Evolutionary conservation across 2,329 filamentous ascomycete genomes (phyloP), one percentile per base, ranked within the genome.

Genomic region (Dothiorella sarmentorum): DNA sequence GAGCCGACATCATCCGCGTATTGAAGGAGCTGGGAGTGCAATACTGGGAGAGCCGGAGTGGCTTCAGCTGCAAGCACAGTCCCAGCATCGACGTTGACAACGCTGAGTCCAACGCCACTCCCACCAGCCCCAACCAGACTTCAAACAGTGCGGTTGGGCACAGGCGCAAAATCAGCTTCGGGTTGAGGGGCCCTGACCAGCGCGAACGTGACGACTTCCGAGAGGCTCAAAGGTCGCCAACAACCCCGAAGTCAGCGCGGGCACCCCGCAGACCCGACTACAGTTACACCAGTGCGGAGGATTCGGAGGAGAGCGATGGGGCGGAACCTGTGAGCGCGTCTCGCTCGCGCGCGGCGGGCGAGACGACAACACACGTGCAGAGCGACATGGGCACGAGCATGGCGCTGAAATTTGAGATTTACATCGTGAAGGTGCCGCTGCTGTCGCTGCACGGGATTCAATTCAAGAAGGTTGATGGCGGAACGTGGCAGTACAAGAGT

Each of bases 401-500:
- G 82, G 82, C 90, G 37, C 78, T 97, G 55, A 86, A 90, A 63
- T 99, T 97, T 69, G 94, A 99, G 71, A 96, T 97, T 63, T 86
- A 97, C 65, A 94, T 99, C 65, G 94, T 99, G 71, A 99, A 99
- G 76, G 91, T 99, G 24, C 94, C 94, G 11, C 78, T 99, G 53
- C 85, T 99, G 61, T 91, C 89, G 40, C 77, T 99, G 59, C 93
- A 99, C 69, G 94, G 94, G 49, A 92, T 99, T 62, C 94, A 97
- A 73, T 99, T 99, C 79, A 99, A 99, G 81, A 91, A 94, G 71
- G 87, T 97, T 65, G 85, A 90, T 59, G 93, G 94, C 33, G 93
- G 95, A 61, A 97, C 94, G 60, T 97, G 93, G 92, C 92, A 97
- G 74, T 99, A 96, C 77, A 96, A 97, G 79, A 93, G 90, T 69